phyloP scores from a whole-genome alignment of 257 asterid species.

The Paraleonurus japonicus region DNA sequence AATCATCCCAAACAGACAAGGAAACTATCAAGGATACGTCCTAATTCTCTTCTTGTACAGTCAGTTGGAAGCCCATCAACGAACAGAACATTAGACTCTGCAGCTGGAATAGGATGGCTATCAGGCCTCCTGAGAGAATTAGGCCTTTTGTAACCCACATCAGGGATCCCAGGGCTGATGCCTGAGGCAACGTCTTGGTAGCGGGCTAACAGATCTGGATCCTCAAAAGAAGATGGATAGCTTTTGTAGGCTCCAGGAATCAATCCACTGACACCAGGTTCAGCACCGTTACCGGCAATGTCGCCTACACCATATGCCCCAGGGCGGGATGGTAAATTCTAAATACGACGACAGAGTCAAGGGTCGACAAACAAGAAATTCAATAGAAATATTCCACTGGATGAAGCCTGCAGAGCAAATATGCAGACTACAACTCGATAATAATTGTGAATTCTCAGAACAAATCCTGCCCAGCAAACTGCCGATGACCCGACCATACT shows the following conservation, averaged over 20 bases:
- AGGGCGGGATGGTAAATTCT: slow-evolving; percentile 49
- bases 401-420: not conserved
- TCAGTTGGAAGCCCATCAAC: slow-evolving; percentile 83
- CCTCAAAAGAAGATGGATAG: slow-evolving; percentile 47
- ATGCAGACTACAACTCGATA: not conserved
- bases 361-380: not conserved
- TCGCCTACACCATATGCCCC: slow-evolving; percentile 44
- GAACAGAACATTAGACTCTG: slow-evolving; percentile 61
- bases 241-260: slow-evolving; percentile 43
- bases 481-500: not conserved
- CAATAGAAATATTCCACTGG: not conserved
- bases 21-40: slow-evolving; percentile 61
- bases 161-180: slow-evolving; percentile 37
- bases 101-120: slow-evolving; percentile 37
- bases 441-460: not conserved
- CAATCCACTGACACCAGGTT: slow-evolving; percentile 42
- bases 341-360: not conserved
- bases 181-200: slow-evolving; percentile 42
- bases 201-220: slow-evolving; percentile 43
- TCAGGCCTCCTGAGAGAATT: slow-evolving; percentile 43
- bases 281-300: slow-evolving; percentile 35
- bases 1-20: not conserved
- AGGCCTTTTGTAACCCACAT: slow-evolving; percentile 44
- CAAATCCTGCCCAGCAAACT: not conserved
- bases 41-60: slow-evolving; percentile 77